A percentile compares a stretch with the other conserved stretches of the same genome.
Evolutionary conservation across 805 yeast species (phyloP).

Genomic region (Lachancea cidri): DNA sequence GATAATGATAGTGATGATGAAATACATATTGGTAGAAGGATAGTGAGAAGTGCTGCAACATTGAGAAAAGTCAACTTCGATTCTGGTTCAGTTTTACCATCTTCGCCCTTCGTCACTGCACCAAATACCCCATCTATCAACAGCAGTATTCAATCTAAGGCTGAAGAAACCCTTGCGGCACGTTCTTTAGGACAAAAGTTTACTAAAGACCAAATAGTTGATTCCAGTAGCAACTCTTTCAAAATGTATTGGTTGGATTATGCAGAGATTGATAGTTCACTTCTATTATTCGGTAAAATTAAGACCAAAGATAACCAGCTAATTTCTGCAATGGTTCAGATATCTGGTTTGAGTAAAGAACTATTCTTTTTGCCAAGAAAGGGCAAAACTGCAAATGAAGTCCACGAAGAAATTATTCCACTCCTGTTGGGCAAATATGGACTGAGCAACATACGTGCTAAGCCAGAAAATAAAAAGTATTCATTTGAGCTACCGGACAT

Average conservation of each 20-base stretch:
- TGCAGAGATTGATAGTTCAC: slow-evolving; percentile 63
- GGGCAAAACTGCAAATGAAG: slow-evolving; percentile 54
- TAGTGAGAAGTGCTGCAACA: slow-evolving; percentile 26
- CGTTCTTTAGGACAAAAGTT: slow-evolving; percentile 15
- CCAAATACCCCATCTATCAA: slow-evolving; percentile 27
- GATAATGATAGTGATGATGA: slow-evolving; percentile 31
- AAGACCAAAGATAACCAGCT: slow-evolving; percentile 50
- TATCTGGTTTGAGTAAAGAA: slow-evolving; percentile 64
- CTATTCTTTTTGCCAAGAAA: slow-evolving; percentile 72
- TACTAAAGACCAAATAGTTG: slow-evolving; percentile 29
- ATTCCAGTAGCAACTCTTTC: slow-evolving; percentile 43
- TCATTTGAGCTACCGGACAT: slow-evolving; percentile 82
- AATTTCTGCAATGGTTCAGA: slow-evolving; percentile 72
- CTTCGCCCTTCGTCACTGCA: slow-evolving; percentile 32
- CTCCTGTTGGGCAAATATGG: slow-evolving; percentile 59
- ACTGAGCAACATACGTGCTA: slow-evolving; percentile 57
- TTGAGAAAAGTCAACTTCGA: slow-evolving; percentile 24
- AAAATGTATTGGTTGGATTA: slow-evolving; percentile 89
- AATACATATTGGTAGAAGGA: slow-evolving; percentile 25
- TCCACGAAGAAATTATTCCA: slow-evolving; percentile 71
- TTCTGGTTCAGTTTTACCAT: slow-evolving; percentile 17
- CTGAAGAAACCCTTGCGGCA: slow-evolving; percentile 2
- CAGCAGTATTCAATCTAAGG: slow-evolving; percentile 1
- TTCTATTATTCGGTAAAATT: slow-evolving; percentile 79
- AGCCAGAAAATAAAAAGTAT: slow-evolving; percentile 69